Conservation (phyloP, 1,139 yeast species). For the Candida tropicalis region DNA sequence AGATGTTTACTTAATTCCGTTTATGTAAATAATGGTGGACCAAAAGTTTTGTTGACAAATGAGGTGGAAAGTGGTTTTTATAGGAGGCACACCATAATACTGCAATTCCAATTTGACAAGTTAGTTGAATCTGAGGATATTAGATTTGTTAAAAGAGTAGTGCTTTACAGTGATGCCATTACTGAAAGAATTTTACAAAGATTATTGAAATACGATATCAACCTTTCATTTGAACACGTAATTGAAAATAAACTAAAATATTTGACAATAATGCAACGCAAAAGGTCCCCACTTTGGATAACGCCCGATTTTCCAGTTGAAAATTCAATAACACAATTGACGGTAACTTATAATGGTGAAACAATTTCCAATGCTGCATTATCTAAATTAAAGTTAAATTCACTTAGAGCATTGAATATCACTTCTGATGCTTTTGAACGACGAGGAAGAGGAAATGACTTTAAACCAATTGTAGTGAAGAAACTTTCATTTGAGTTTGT, state of each 20-base stretch:
- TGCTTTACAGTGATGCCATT: constrained; percentile 6
- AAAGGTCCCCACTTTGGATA: neutral
- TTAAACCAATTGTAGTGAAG: constrained; percentile 3
- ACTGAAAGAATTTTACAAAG: constrained; percentile 1
- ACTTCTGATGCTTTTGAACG: neutral
- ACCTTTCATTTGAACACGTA: constrained; percentile 2
- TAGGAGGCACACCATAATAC: constrained; percentile 8
- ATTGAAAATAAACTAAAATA: neutral
- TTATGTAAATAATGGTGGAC: constrained; percentile 14
- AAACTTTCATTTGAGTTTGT: constrained; percentile 5
- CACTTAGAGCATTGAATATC: neutral
- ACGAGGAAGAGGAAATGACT: neutral
- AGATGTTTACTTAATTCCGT: constrained; percentile 10
- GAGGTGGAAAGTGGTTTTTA: constrained; percentile 8
- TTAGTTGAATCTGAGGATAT: neutral
- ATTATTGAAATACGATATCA: neutral
- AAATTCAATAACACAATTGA: neutral
- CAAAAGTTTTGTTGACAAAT: constrained; percentile 3
- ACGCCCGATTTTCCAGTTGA: constrained; percentile 2
- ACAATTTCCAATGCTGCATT: neutral
- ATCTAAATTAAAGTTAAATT: neutral
- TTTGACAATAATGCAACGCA: constrained; percentile 1
- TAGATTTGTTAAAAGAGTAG: constrained; percentile 4
- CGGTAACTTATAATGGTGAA: constrained; percentile 1
- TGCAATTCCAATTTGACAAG: neutral